Evolutionary conservation across 352 stramenopile genomes (phyloP), one percentile per base, ranked within the genome.

Genomic region (Sclerospora graminicola): DNA sequence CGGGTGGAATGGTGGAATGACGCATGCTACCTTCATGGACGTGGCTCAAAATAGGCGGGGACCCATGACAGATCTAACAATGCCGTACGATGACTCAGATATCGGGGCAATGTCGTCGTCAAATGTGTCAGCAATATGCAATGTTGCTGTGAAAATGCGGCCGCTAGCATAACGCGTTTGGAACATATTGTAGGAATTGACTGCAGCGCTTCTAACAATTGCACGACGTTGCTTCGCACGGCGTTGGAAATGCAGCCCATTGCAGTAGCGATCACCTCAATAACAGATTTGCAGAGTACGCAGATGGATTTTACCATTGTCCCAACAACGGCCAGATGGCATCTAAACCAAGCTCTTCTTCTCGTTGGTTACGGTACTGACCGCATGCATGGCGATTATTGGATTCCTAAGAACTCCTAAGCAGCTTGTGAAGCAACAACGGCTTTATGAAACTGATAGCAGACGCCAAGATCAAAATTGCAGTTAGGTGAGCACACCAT

Each of bases 391-490:
- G 75, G 78, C 6, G 72, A 88, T 53, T 89, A 86, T 44, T 89
- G 78, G 78, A 84, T 89, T 35, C 39, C 87, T 13, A 89, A 89
- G 47, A 89, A 89, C 48, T 89, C 78, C 39, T 89, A 87, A 72
- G 70, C 13, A 70, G 58, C 20, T 72, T 54, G 7, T 89, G 74
- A 72, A 74, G 78, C 23, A 60, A 67, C 18, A 66, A 45, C 11
- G 78, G 78, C 28, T 87, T 75, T 30, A 70, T 89, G 27, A 69
- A 74, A 30, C 57, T 87, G 18, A 31, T 86, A 1, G 69, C 69
- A 0, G 78, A 89, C 48, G 49, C 57, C 37, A 87, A 84, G 45
- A 60, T 79, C 21, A 89, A 89, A n/a, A n/a, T n/a, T n/a, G n/a
- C n/a, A n/a, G n/a, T n/a, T n/a, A n/a, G n/a, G 56, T 18, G 75